These are phyloP conservation scores for Phaeosphaeria sp. DNA, from an alignment of 2,329 filamentous ascomycete species.

Conservation along the genomic window DNA sequence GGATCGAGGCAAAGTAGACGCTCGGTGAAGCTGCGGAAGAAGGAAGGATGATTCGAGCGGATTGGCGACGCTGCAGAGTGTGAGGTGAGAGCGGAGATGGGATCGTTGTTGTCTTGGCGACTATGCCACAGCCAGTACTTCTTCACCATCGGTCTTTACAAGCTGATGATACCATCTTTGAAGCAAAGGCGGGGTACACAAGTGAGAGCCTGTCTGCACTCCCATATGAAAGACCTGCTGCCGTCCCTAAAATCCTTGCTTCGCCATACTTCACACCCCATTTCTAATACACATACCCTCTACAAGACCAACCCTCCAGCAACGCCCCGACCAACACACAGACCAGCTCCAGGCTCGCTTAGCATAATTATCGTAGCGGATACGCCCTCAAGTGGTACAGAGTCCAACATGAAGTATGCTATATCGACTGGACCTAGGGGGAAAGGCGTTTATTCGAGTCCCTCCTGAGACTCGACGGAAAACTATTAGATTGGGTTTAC, in stretches of 20 bases:
- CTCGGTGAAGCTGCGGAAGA: no score
- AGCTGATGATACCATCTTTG: no score
- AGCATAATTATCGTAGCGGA: background rate
- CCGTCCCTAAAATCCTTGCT: background rate
- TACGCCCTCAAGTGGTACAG: background rate
- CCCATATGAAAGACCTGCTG: background rate
- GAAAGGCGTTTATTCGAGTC: background rate
- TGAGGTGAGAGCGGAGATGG: background rate
- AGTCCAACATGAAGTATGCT: background rate
- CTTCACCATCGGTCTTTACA: background rate
- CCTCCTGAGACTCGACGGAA: background rate
- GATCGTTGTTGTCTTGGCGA: slow-evolving; percentile 18
- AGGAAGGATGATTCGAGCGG: background rate
- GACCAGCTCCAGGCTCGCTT: background rate
- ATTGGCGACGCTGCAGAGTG: background rate
- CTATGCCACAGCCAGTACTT: background rate
- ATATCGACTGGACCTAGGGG: background rate
- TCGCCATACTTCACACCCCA: background rate
- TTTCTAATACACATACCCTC: background rate
- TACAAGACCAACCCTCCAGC: background rate
- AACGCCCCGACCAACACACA: background rate
- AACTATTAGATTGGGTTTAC: background rate
- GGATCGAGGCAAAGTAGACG: background rate
- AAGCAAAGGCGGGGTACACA: background rate
- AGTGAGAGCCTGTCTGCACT: no score